Evolutionary conservation across 164 flowering plant species (phyloP).

Genomic region (Chimonanthus salicifolius): DNA sequence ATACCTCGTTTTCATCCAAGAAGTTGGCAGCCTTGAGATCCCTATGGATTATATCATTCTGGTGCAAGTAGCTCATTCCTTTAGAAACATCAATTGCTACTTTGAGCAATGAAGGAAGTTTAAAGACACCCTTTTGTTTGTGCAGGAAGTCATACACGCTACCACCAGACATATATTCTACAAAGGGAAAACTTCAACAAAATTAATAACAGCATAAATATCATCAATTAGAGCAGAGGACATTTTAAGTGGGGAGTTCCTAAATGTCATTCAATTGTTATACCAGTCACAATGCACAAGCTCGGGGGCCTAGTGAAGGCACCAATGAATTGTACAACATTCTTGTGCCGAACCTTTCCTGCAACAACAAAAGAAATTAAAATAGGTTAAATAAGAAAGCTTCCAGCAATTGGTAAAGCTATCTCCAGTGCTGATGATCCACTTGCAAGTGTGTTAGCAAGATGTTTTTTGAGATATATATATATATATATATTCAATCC

Average conservation of each 20-base stretch:
- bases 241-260: not conserved
- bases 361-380: conserved; percentile 17
- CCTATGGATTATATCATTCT: conserved; percentile 91
- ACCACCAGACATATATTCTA: conserved; percentile 96
- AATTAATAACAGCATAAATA: not conserved
- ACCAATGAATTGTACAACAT: conserved; percentile 98
- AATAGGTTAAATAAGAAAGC: not conserved
- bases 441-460: not conserved
- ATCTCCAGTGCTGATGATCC: not conserved
- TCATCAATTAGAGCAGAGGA: not conserved
- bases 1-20: conserved; percentile 98
- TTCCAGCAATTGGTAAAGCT: not conserved
- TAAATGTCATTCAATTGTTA: not conserved
- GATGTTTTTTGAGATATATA: not conserved
- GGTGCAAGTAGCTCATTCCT: conserved; percentile 98
- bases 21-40: conserved; percentile 96
- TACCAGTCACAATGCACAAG: conserved; percentile 96
- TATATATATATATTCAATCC: not conserved
- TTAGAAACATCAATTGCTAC: conserved; percentile 87
- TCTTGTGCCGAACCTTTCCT: conserved; percentile 97
- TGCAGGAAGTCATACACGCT: conserved; percentile 90
- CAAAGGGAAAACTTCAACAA: conserved; percentile 1
- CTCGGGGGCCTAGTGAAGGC: conserved; percentile 87
- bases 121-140: conserved; percentile 72
- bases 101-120: conserved; percentile 78